Percentiles rank a stretch among this genome's conserved stretches.
phyloP scores from a whole-genome alignment of 345 rosid species.

The Salix caprea region DNA sequence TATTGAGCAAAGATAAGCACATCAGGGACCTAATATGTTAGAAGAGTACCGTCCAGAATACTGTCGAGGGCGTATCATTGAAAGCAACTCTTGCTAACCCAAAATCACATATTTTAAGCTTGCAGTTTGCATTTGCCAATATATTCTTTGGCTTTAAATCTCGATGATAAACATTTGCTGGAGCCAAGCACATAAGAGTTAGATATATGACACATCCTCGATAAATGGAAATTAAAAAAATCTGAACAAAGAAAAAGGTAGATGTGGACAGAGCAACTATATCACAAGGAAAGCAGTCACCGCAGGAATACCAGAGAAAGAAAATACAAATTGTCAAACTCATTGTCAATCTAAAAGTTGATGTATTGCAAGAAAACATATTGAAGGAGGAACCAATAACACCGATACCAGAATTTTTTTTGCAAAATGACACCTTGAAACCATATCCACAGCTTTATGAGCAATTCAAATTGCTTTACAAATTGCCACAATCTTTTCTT shows the following conservation, averaged over 20 bases:
- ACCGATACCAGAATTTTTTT: too few relatives aligned
- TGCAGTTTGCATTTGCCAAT: conserved; percentile 96
- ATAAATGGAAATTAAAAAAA: background rate
- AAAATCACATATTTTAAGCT: conserved; percentile 93
- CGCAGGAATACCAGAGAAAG: background rate
- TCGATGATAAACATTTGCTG: conserved; percentile 93
- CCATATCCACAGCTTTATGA: too few relatives aligned
- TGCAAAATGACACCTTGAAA: too few relatives aligned
- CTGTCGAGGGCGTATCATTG: conserved; percentile 77
- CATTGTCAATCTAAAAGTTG: background rate
- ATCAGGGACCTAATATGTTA: background rate
- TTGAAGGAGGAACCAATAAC: too few relatives aligned
- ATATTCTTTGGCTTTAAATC: conserved; percentile 95
- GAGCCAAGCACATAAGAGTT: conserved; percentile 32
- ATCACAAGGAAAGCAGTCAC: background rate
- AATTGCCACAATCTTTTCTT: too few relatives aligned
- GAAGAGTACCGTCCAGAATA: conserved; percentile 82
- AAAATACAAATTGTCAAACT: background rate
- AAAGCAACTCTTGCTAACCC: conserved; percentile 96
- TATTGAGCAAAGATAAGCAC: background rate
- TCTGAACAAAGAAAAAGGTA: background rate
- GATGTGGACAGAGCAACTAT: background rate
- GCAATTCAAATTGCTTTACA: too few relatives aligned
- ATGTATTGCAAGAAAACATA: too few relatives aligned
- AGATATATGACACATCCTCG: background rate